Percentiles rank a stretch among this genome's conserved stretches.
Evolutionary conservation across 2,329 filamentous ascomycete genomes (phyloP).

Genomic region (Colletotrichum theobromicola): DNA sequence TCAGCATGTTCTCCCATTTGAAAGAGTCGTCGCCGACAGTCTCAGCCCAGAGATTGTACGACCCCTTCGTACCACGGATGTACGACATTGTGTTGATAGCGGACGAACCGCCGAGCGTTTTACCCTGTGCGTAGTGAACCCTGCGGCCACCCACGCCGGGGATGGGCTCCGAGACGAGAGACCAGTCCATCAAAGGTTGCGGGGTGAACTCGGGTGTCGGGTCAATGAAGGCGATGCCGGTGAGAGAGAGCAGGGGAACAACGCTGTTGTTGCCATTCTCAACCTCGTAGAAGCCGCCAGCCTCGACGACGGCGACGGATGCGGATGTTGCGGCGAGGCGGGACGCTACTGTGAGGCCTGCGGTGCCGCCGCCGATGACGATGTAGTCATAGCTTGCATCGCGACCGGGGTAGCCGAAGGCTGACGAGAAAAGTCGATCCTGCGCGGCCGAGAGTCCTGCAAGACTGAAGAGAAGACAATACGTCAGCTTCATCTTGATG

Average conservation of each 20-base stretch:
- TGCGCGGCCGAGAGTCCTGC: background rate
- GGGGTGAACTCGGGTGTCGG: slow-evolving; percentile 19
- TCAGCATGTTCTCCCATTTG: slow-evolving; percentile 32
- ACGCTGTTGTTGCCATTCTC: slow-evolving; percentile 30
- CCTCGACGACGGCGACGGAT: slow-evolving; percentile 43
- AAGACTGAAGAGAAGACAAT: background rate
- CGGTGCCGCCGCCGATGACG: slow-evolving; percentile 43
- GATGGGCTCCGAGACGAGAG: slow-evolving; percentile 29
- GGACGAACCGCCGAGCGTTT: slow-evolving; percentile 35
- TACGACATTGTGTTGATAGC: slow-evolving; percentile 34
- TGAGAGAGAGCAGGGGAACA: slow-evolving; percentile 24
- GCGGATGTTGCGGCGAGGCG: slow-evolving; percentile 35
- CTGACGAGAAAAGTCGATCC: slow-evolving; percentile 7
- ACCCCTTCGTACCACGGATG: slow-evolving; percentile 27
- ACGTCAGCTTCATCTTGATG: background rate
- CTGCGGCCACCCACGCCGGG: slow-evolving; percentile 27
- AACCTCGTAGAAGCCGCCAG: slow-evolving; percentile 38
- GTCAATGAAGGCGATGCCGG: slow-evolving; percentile 20
- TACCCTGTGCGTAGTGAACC: slow-evolving; percentile 42
- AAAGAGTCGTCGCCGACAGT: slow-evolving; percentile 33
- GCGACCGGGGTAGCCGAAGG: slow-evolving; percentile 21
- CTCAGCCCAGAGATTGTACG: slow-evolving; percentile 35
- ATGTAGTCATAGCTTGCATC: slow-evolving; percentile 24
- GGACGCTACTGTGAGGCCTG: slow-evolving; percentile 37
- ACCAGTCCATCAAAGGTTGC: slow-evolving; percentile 34